phyloP scores from a whole-genome alignment of 495 filamentous ascomycete species.

The Tirmania nivea region DNA sequence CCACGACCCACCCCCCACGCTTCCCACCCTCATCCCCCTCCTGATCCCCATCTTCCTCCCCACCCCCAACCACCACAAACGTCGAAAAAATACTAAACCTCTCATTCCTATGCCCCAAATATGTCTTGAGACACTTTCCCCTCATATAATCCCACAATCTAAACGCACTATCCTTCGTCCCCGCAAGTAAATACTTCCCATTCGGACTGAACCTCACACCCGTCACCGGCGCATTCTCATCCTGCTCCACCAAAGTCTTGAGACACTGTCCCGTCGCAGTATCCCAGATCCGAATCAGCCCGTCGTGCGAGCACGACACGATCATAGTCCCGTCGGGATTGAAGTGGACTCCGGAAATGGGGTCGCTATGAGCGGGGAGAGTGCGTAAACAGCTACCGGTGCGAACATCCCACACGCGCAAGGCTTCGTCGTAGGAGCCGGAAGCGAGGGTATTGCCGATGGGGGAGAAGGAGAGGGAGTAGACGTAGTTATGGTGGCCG shows the following conservation, averaged over 20 bases:
- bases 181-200: slow-evolving; percentile 75
- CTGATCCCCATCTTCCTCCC: slow-evolving; percentile 24
- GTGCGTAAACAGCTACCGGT: slow-evolving; percentile 66
- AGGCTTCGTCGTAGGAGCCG: slow-evolving; percentile 90
- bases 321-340: slow-evolving; percentile 80
- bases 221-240: slow-evolving; percentile 67
- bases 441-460: slow-evolving; percentile 91
- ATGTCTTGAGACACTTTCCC: slow-evolving; percentile 79
- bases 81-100: slow-evolving; percentile 63
- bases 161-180: slow-evolving; percentile 71
- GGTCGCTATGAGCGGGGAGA: slow-evolving; percentile 84
- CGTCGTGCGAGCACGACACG: slow-evolving; percentile 71
- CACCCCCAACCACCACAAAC: slow-evolving; percentile 42
- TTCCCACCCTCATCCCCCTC: neutral
- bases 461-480: slow-evolving; percentile 76
- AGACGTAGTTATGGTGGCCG: slow-evolving; percentile 92
- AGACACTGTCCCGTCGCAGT: slow-evolving; percentile 89
- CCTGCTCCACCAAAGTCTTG: slow-evolving; percentile 83
- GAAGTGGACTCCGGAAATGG: slow-evolving; percentile 82
- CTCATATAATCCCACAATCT: slow-evolving; percentile 88
- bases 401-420: slow-evolving; percentile 89
- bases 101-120: slow-evolving; percentile 75
- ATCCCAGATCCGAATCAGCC: slow-evolving; percentile 86
- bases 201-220: slow-evolving; percentile 84
- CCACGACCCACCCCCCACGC: slow-evolving; percentile 24